These are phyloP conservation scores for Crataegus laevigata DNA, from an alignment of 306 rosid species.

Conservation along the genomic window DNA sequence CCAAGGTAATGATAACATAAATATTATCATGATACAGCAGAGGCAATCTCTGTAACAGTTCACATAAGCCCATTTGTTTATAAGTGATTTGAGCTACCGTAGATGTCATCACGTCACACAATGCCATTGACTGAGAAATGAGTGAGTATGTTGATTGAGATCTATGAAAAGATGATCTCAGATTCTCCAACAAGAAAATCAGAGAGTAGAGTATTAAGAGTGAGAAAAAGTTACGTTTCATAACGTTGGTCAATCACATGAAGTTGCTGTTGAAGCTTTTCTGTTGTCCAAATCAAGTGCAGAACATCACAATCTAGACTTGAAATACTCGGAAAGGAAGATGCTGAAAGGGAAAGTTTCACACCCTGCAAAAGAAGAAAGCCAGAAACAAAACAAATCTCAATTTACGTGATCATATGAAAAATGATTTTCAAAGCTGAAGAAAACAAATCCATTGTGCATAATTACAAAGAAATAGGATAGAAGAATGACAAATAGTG, in stretches of 20 bases:
- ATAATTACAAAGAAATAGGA: not conserved
- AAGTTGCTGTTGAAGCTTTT: slow-evolving; percentile 79
- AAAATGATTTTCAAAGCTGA: not conserved
- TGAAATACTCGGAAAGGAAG: slow-evolving; percentile 43
- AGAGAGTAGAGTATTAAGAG: not conserved
- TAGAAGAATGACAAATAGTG: not conserved
- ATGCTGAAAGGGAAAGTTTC: slow-evolving; percentile 56
- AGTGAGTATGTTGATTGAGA: not conserved
- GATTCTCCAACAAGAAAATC: not conserved
- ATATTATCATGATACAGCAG: not conserved
- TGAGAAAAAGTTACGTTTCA: slow-evolving; percentile 40
- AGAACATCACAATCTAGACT: slow-evolving; percentile 61
- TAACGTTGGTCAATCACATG: slow-evolving; percentile 61
- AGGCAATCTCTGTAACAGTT: not conserved
- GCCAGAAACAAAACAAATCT: not conserved
- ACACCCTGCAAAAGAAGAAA: slow-evolving; percentile 53
- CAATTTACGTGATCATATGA: not conserved
- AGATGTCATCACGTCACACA: not conserved
- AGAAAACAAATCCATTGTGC: not conserved
- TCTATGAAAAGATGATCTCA: not conserved
- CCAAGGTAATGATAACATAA: not conserved
- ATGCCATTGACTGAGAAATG: not conserved
- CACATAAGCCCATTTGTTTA: not conserved
- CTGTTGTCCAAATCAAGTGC: slow-evolving; percentile 58
- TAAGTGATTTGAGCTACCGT: not conserved